Evolutionary conservation across 352 stramenopile species (phyloP), one percentile per base, ranked within the genome.

Genomic region (Phytophthora hybrid): DNA sequence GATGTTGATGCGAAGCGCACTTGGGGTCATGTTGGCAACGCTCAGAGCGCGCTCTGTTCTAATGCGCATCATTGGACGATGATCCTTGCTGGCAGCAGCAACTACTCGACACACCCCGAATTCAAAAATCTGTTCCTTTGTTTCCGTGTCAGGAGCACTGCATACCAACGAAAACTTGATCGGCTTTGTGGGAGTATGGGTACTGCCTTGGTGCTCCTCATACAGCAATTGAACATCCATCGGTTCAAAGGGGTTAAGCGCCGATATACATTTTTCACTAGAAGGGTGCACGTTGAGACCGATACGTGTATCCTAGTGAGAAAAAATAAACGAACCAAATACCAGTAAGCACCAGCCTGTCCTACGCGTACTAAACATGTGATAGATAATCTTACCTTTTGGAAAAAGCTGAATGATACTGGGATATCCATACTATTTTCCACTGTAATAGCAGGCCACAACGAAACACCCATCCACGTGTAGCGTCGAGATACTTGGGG

Each of bases 401-500:
- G 83, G 34, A 58, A 63, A 9, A 90, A 82, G 14, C 7, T 59
- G 23, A 90, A 63, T 10, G 8, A n/a, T 54, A 87, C 31, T 5
- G 55, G 47, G 21, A 76, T 55, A 56, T 85, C 73, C 44, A 70
- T 79, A 0, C 11, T 76, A 71, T 91, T 89, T 21, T 83, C 66
- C 19, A 87, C 60, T 21, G 53, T 70, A 9, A 91, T 62, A 32
- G 78, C 82, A 47, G 83, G 81, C 66, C 77, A 87, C 13, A 91
- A 66, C 19, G 73, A 79, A 39, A 84, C 46, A 51, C 88, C 83
- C 66, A 89, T 76, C 83, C 83, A 91, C 29, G 80, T 74, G 60
- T 87, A 91, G 3, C 81, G 68, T 59, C 78, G 73, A 2, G 78
- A 78, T 37, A 85, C 52, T 10, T 80, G 80, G 1, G 78, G 73